Conservation (phyloP, 371 early-diverging fungal species). For the Mucor lusitanicus region DNA sequence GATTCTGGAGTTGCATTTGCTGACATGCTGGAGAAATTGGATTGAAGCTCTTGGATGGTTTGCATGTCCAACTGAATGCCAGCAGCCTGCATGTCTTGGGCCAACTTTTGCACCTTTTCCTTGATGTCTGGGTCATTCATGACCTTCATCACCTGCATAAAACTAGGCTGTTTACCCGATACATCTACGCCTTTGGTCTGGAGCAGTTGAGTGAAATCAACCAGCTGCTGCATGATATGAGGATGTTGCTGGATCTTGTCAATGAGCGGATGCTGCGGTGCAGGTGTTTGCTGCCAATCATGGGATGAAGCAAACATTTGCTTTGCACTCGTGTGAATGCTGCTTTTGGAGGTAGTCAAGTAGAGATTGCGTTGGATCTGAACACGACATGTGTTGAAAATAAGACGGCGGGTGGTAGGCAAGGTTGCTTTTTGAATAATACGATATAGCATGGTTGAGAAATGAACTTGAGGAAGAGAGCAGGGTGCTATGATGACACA, state of each 20-base stretch:
- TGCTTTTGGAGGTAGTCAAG: neutral
- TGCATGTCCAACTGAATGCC: constrained; percentile 46
- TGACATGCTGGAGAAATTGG: constrained; percentile 13
- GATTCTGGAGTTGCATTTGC: neutral
- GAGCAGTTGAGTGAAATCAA: constrained; percentile 34
- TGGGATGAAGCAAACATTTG: constrained; percentile 15
- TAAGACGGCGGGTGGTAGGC: constrained; percentile 5
- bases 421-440: neutral
- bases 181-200: constrained; percentile 40
- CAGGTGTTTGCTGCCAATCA: constrained; percentile 16
- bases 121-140: constrained; percentile 47
- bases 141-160: constrained; percentile 41
- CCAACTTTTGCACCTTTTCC: constrained; percentile 25
- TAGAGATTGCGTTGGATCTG: neutral
- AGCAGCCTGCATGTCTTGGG: constrained; percentile 40
- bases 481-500: neutral
- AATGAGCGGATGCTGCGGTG: constrained; percentile 33
- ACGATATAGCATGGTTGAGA: constrained; percentile 10
- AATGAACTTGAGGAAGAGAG: neutral
- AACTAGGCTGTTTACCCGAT: constrained; percentile 32
- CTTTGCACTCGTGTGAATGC: neutral
- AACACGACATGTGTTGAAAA: neutral
- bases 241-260: constrained; percentile 38
- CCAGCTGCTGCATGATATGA: constrained; percentile 39
- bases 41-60: constrained; percentile 40